phyloP scores from a whole-genome alignment of 2,329 filamentous ascomycete species.

The Monosporascus sp. region DNA sequence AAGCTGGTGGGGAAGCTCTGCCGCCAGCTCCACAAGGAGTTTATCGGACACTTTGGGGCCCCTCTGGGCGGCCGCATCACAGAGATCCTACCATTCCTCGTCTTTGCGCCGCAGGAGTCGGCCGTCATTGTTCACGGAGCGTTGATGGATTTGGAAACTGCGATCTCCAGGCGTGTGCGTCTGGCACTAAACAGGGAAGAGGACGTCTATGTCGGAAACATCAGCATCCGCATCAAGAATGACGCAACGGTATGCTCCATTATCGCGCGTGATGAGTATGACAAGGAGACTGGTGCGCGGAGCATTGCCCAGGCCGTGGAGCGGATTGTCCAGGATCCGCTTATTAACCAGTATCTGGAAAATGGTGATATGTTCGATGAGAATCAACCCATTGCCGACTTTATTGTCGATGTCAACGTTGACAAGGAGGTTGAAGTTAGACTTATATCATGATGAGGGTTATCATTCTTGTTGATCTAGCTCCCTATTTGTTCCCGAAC shows the following conservation, averaged over 20 bases:
- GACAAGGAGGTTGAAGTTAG: constrained; percentile 10
- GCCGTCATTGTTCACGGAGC: constrained; percentile 5
- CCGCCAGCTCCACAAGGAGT: constrained; percentile 7
- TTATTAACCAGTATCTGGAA: constrained; percentile 7
- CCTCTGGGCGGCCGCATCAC: constrained; percentile 11
- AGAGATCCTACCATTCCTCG: constrained; percentile 12
- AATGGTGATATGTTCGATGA: constrained; percentile 8
- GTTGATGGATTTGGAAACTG: constrained; percentile 3
- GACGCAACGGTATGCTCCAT: constrained; percentile 9
- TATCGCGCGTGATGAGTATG: constrained; percentile 9
- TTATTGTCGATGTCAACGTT: constrained; percentile 5
- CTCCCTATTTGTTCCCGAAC: no score
- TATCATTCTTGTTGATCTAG: no score
- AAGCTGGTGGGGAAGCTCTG: constrained; percentile 7
- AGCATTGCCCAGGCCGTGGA: constrained; percentile 9
- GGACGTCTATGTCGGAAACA: constrained; percentile 11
- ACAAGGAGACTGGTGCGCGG: constrained; percentile 10
- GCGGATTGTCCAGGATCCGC: constrained; percentile 2
- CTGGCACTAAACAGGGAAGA: constrained; percentile 6
- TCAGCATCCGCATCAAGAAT: constrained; percentile 6
- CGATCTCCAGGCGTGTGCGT: constrained; percentile 1
- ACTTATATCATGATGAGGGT: background rate
- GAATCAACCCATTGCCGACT: constrained; percentile 3
- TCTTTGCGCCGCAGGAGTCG: constrained; percentile 8
- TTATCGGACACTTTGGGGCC: constrained; percentile 6